Base-by-base conservation (phyloP, 345 rosid species). In the Gossypium anomalum region DNA sequence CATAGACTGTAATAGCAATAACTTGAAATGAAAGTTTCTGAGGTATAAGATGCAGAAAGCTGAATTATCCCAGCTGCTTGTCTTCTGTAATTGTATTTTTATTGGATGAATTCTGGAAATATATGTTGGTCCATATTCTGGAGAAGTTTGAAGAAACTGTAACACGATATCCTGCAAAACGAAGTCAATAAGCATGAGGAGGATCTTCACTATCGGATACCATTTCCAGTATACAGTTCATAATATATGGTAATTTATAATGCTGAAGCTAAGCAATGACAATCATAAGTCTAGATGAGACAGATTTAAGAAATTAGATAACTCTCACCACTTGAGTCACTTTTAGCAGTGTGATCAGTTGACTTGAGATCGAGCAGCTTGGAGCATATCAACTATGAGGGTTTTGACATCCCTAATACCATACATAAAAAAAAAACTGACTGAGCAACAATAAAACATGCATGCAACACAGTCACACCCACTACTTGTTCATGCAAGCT, bases 371-470 rank as follows among this genome's bases (percentile, higher is more conserved):
- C 79, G 82, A 2, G 91, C 97, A 78, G 92, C 89, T 85, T 87
- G 90, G 76, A 92, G 97, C 98, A 94, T 89, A 71, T 94, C 98
- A 79, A 94, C 93, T 17, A 92, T 77, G 23, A 92, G 81, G 69
- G 90, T 92, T 85, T 94, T 94, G 82, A 92, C 92, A 84, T 90
- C 97, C 93, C 98, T 94, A 76, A 15, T 65, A 38, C 63, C 63
- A 67, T 3, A 47, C 75, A 77, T 45, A 51, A 17, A 38, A 34
- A 34, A 34, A 34, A 4, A 34, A 34, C 15, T 5, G 43, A 52
- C 34, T 70, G 45, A 62, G 17, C 16, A 12, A 52, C 41, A 16
- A 27, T 29, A 70, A 2, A 70, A 49, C 15, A 10, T 1, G 14
- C 72, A 12, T 23, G n/a, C 3, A 25, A 45, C 19, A 49, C 7